A percentile compares a stretch with the other conserved stretches of the same genome.
These are phyloP conservation scores for Marasmius sp. DNA, from an alignment of 1,284 basidiomycete genomes.

Conservation along the genomic window DNA sequence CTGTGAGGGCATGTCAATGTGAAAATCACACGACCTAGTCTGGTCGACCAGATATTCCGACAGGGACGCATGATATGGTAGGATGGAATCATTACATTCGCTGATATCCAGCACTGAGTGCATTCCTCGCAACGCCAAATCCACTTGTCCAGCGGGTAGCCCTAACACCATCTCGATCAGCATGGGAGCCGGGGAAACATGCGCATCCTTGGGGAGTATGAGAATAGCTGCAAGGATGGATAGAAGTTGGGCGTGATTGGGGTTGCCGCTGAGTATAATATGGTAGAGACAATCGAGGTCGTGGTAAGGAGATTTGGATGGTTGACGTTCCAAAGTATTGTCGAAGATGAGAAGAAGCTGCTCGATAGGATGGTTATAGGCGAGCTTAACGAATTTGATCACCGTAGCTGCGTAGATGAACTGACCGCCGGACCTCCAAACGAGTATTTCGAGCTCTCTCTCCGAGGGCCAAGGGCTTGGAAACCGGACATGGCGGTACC, in stretches of 20 bases:
- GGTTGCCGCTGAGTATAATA: background rate
- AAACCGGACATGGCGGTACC: background rate
- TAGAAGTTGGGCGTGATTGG: conserved; percentile 4
- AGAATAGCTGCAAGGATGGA: background rate
- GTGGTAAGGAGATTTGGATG: conserved; percentile 10
- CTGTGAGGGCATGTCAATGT: background rate
- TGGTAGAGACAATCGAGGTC: background rate
- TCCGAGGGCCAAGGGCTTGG: conserved; percentile 17
- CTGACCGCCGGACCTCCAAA: conserved; percentile 21
- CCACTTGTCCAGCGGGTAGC: background rate
- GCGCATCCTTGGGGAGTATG: background rate
- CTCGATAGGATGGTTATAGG: conserved; percentile 20
- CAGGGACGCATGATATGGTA: background rate
- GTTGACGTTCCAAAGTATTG: background rate
- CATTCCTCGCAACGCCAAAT: background rate
- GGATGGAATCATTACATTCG: background rate
- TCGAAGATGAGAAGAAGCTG: conserved; percentile 21
- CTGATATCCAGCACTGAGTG: background rate
- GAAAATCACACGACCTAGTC: background rate
- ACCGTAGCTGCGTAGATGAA: conserved; percentile 26
- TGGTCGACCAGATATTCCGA: background rate
- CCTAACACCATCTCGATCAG: background rate
- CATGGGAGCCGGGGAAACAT: background rate
- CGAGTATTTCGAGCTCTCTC: conserved; percentile 17
- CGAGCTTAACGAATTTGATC: conserved; percentile 23